Evolutionary conservation across 257 asterid genomes (phyloP), one percentile per base, ranked within the genome.

Genomic region (Ophiorrhiza pumila): DNA sequence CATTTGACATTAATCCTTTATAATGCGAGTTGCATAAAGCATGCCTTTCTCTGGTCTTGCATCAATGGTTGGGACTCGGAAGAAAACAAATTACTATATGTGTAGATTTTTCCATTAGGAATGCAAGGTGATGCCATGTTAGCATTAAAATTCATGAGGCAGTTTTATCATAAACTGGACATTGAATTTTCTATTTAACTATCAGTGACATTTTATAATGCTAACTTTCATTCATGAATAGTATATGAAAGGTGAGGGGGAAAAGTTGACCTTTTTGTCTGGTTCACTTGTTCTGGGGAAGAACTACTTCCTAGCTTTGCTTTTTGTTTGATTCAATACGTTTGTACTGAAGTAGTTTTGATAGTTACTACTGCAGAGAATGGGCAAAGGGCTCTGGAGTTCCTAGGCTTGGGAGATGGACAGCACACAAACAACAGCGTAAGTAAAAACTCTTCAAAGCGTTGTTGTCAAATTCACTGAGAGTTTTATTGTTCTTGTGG

Each of bases 341-440:
- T 53, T 39, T 61, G 17, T 45, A 22, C 50, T 27, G 14, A 17
- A 7, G 10, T 29, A 5, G n/a, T 76, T 25, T 12, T 32, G 15
- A 10, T n/a, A 71, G 84, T 82, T 67, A 79, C 84, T 20, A 77
- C 76, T 10, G 82, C 78, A 39, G 84, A 80, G 70, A 74, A 71
- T 14, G 84, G 79, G 65, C 80, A 80, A 58, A 71, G 70, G 71
- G 84, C 84, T 27, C 71, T 79, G 59, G 86, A 79, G 43, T 58
- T 80, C 18, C 65, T 74, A 67, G 86, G 81, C 46, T 50, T 76
- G 66, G 75, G 68, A 49, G 84, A 76, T 10, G 79, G 75, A 43
- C 75, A 69, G 43, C 35, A 71, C 66, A 34, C 39, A 27, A 65
- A 18, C 71, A 67, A 35, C 70, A 52, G 32, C 20, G 82, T 74